Conservation (phyloP, 1,139 yeast species). For the Blastobotrys aristatus region DNA sequence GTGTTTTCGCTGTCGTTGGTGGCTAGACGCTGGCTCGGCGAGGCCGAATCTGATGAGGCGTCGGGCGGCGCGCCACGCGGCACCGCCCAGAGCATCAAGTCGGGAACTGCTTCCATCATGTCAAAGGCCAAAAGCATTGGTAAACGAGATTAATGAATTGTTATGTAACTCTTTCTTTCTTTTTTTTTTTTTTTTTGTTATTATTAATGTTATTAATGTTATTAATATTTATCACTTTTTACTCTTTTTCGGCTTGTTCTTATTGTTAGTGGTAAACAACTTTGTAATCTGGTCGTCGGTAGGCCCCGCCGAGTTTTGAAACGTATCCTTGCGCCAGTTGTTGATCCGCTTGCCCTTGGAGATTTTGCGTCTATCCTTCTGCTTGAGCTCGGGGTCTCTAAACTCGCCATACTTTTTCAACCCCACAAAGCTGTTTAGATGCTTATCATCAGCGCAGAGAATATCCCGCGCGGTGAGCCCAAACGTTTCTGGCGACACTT, state of each 20-base stretch:
- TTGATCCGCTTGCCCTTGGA: conserved; percentile 76
- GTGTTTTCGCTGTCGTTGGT: conserved; percentile 21
- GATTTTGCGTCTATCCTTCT: conserved; percentile 77
- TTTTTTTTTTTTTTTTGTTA: no score
- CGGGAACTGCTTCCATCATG: conserved; percentile 21
- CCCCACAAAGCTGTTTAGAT: conserved; percentile 77
- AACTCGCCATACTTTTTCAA: conserved; percentile 92
- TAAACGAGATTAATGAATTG: conserved; percentile 3
- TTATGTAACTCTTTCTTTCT: no score
- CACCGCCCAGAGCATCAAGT: conserved; percentile 10
- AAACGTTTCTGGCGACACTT: conserved; percentile 90
- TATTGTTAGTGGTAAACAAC: conserved; percentile 12
- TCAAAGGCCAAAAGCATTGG: conserved; percentile 14
- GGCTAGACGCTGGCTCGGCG: conserved; percentile 25
- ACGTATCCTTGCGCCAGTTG: conserved; percentile 87
- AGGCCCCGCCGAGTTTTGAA: conserved; percentile 62
- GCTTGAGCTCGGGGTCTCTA: conserved; percentile 65
- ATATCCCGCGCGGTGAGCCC: conserved; percentile 87
- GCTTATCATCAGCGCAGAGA: conserved; percentile 80
- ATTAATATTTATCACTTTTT: not conserved
- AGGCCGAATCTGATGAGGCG: conserved; percentile 14
- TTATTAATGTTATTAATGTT: no score
- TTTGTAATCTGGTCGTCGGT: conserved; percentile 25
- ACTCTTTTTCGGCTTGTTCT: no score
- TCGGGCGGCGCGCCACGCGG: not conserved